phyloP scores from a whole-genome alignment of 225 moss, liverwort and hornwort genomes.

The Antitrichia curtipendula region DNA sequence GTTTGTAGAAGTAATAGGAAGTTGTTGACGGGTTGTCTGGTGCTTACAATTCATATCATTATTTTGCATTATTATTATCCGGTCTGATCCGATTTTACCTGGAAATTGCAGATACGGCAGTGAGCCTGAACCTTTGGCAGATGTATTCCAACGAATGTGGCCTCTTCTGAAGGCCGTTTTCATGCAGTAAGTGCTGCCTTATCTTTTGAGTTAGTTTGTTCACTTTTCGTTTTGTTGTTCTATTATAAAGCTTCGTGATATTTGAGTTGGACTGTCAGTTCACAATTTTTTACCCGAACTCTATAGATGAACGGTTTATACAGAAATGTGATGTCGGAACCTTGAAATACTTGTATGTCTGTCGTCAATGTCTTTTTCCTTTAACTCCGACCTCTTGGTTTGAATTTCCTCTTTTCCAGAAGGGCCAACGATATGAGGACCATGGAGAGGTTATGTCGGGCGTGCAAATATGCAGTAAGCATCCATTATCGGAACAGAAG shows the following conservation, averaged over 20 bases:
- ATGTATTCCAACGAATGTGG: constrained; percentile 90
- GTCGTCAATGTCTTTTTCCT: not conserved
- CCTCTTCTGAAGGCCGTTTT: constrained; percentile 83
- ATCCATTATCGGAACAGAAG: not conserved
- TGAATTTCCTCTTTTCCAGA: constrained; percentile 22
- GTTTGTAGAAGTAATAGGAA: not conserved
- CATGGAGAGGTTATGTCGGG: constrained; percentile 88
- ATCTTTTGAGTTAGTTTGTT: not conserved
- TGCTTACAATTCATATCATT: not conserved
- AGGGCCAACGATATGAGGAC: constrained; percentile 78
- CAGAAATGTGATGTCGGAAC: not conserved
- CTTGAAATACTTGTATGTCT: not conserved
- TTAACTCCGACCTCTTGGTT: not conserved
- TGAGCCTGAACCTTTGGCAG: constrained; percentile 68
- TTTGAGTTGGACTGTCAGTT: not conserved
- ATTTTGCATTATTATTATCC: not conserved
- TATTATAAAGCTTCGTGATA: not conserved
- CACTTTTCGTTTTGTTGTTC: not conserved
- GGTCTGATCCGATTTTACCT: not conserved
- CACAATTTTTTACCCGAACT: not conserved
- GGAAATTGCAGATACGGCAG: constrained; percentile 48
- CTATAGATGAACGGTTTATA: not conserved
- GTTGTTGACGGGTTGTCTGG: not conserved
- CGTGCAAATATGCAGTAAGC: constrained; percentile 96
- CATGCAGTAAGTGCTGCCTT: constrained; percentile 51